A percentile compares a stretch with the other conserved stretches of the same genome.
Conservation (phyloP, 2,329 filamentous ascomycete species). For the Claviceps paspali region DNA sequence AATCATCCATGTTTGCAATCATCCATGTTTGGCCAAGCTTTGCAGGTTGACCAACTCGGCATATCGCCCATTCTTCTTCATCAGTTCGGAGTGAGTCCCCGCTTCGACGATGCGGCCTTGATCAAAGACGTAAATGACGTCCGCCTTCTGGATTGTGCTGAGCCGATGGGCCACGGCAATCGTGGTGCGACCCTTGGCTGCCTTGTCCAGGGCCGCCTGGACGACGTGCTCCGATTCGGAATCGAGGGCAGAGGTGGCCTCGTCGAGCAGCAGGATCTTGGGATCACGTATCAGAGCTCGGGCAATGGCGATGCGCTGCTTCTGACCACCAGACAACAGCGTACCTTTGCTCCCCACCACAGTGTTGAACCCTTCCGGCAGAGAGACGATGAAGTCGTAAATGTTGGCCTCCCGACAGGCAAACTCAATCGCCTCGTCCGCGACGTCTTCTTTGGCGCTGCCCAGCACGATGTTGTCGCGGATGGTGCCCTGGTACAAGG, state of each 20-base stretch:
- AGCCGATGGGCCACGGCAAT: slow-evolving; percentile 89
- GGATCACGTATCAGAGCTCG: slow-evolving; percentile 82
- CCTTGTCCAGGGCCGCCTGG: slow-evolving; percentile 65
- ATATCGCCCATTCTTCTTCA: slow-evolving; percentile 56
- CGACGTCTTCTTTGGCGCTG: slow-evolving; percentile 46
- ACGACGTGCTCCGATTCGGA: slow-evolving; percentile 67
- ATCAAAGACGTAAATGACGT: slow-evolving; percentile 94
- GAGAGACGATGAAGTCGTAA: slow-evolving; percentile 75
- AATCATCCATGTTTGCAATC: not conserved
- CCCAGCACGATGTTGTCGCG: slow-evolving; percentile 81
- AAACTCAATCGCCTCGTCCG: slow-evolving; percentile 57
- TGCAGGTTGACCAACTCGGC: slow-evolving; percentile 68
- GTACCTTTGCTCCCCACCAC: slow-evolving; percentile 76
- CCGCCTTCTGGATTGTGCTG: slow-evolving; percentile 86
- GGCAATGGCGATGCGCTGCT: slow-evolving; percentile 88
- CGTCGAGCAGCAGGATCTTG: slow-evolving; percentile 70
- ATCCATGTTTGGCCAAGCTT: slow-evolving; percentile 48
- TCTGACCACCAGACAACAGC: slow-evolving; percentile 79
- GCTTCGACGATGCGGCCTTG: slow-evolving; percentile 73
- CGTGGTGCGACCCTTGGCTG: slow-evolving; percentile 72
- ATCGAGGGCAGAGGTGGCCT: slow-evolving; percentile 66
- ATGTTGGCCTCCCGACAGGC: slow-evolving; percentile 87
- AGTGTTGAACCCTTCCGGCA: slow-evolving; percentile 76
- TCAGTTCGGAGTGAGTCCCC: slow-evolving; percentile 62
- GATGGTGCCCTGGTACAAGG: slow-evolving; percentile 84